phyloP scores from a whole-genome alignment of 2,329 filamentous ascomycete species.

The Cercospora berteroae region DNA sequence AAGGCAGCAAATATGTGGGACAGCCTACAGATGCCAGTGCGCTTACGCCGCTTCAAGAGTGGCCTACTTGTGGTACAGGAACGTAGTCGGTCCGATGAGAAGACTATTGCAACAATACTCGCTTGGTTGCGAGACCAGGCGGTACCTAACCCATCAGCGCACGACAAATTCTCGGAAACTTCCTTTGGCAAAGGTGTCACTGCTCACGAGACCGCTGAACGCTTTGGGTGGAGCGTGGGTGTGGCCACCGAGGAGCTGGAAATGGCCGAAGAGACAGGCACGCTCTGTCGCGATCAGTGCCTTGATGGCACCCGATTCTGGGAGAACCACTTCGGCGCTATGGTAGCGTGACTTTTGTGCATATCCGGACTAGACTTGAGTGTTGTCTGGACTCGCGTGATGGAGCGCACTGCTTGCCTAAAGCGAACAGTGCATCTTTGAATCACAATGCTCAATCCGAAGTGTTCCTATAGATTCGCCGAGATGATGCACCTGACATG shows the following conservation, averaged over 20 bases:
- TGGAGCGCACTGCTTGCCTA: not conserved
- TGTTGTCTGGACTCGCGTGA: not conserved
- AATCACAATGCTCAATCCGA: not conserved
- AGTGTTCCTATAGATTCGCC: not conserved
- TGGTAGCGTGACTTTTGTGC: not conserved
- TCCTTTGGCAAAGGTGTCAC: conserved; percentile 81
- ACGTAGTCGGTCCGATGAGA: conserved; percentile 83
- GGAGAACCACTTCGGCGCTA: conserved; percentile 61
- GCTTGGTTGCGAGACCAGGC: conserved; percentile 67
- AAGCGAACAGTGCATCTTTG: not conserved
- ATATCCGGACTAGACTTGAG: no score
- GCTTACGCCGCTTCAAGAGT: conserved; percentile 84
- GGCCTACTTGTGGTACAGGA: conserved; percentile 93
- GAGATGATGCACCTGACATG: not conserved
- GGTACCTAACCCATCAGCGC: conserved; percentile 42
- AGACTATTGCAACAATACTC: conserved; percentile 73
- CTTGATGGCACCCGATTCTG: conserved; percentile 91
- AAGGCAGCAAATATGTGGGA: conserved; percentile 89
- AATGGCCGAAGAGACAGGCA: conserved; percentile 91
- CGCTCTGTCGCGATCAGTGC: conserved; percentile 84
- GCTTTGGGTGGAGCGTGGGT: conserved; percentile 95
- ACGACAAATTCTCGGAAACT: conserved; percentile 69
- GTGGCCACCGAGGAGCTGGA: conserved; percentile 93
- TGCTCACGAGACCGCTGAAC: conserved; percentile 81
- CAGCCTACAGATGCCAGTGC: conserved; percentile 77